Percentiles rank a stretch among this genome's conserved stretches.
phyloP scores from a whole-genome alignment of 352 stramenopile species.

The Globisporangium abappressorium region DNA sequence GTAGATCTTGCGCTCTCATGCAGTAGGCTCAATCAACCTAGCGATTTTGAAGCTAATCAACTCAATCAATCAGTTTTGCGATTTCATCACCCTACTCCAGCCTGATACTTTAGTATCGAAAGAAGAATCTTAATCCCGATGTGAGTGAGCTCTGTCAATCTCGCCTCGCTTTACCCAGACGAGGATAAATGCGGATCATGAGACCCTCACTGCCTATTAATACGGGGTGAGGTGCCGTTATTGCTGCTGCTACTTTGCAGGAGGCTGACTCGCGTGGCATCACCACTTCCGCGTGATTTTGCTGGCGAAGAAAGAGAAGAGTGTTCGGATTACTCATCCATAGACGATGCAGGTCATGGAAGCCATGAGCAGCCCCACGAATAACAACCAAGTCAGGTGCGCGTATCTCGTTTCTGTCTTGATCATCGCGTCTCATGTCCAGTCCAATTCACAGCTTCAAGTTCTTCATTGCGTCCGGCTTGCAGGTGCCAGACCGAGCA shows the following conservation, averaged over 20 bases:
- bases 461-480: not conserved
- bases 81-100: not conserved
- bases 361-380: not conserved
- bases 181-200: not conserved
- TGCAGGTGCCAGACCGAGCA: constrained; percentile 19
- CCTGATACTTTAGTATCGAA: too few species aligned
- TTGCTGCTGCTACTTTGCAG: too few species aligned
- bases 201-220: not conserved
- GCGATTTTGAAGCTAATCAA: not conserved
- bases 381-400: not conserved
- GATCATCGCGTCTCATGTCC: not conserved
- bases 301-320: not conserved
- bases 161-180: too few species aligned
- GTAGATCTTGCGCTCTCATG: not conserved
- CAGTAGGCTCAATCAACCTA: not conserved
- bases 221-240: not conserved
- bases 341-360: constrained; percentile 4
- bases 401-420: not conserved
- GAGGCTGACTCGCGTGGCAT: not conserved
- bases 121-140: too few species aligned
- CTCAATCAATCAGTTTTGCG: not conserved
- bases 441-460: not conserved
- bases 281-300: not conserved
- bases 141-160: not conserved
- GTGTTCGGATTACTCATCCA: not conserved